Conservation (phyloP, 805 yeast genomes). For the Wickerhamiella hasegawae region DNA sequence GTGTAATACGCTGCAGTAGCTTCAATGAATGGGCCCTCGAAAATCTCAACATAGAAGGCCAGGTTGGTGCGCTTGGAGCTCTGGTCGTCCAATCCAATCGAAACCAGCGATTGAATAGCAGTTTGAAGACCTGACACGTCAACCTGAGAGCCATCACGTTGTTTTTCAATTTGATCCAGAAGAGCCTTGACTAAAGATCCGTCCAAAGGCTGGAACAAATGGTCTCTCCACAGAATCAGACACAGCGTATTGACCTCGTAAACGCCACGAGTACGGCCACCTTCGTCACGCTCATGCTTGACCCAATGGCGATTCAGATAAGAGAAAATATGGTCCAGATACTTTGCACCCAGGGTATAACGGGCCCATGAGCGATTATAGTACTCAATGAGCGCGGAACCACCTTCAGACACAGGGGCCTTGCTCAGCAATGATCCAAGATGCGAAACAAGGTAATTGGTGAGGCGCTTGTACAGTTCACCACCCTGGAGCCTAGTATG, state of each 20-base stretch:
- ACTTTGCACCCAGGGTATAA: slow-evolving; percentile 79
- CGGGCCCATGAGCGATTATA: slow-evolving; percentile 84
- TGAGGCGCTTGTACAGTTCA: slow-evolving; percentile 64
- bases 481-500: slow-evolving; percentile 59
- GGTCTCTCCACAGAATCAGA: slow-evolving; percentile 72
- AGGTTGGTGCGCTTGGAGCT: slow-evolving; percentile 77
- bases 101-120: slow-evolving; percentile 75
- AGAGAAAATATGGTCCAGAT: slow-evolving; percentile 82
- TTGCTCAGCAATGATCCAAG: slow-evolving; percentile 15
- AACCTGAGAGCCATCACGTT: slow-evolving; percentile 64
- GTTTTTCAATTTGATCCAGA: slow-evolving; percentile 56
- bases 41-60: slow-evolving; percentile 62
- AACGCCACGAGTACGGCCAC: slow-evolving; percentile 52
- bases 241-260: slow-evolving; percentile 86
- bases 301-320: slow-evolving; percentile 98
- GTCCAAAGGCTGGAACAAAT: slow-evolving; percentile 56
- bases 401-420: slow-evolving; percentile 8
- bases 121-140: slow-evolving; percentile 48
- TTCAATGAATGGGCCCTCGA: slow-evolving; percentile 61
- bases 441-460: slow-evolving; percentile 47
- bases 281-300: slow-evolving; percentile 86
- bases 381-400: slow-evolving; percentile 43
- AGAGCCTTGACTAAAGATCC: slow-evolving; percentile 50
- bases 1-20: slow-evolving; percentile 41
- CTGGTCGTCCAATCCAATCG: slow-evolving; percentile 77